These are phyloP conservation scores for Eucalyptus lansdowneana DNA, from an alignment of 345 rosid genomes.

Conservation along the genomic window DNA sequence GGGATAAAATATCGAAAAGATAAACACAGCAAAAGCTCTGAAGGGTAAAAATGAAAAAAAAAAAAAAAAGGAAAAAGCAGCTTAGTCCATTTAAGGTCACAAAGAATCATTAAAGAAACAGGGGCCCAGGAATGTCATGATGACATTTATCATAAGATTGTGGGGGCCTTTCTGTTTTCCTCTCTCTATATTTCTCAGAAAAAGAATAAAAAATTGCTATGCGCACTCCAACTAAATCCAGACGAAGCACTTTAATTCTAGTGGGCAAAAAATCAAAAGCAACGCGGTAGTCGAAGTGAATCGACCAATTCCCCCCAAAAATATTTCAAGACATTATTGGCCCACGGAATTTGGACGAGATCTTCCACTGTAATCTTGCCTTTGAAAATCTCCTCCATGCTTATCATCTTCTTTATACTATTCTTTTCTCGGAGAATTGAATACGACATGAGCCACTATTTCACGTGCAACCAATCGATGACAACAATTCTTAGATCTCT, in stretches of 20 bases:
- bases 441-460: background rate
- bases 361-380: background rate
- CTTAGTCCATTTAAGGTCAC: background rate
- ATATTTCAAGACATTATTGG: background rate
- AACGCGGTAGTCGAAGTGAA: background rate
- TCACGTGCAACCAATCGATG: background rate
- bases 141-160: background rate
- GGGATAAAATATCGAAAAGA: background rate
- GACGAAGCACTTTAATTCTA: background rate
- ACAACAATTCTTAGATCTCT: background rate
- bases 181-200: background rate
- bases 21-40: background rate
- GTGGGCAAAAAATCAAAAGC: background rate
- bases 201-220: background rate
- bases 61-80: background rate
- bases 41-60: background rate
- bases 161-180: background rate
- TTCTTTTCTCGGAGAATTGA: background rate
- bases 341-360: background rate
- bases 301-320: background rate
- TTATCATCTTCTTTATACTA: background rate
- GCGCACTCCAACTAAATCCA: background rate
- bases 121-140: background rate
- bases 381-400: background rate
- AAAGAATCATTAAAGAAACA: background rate